Evolutionary conservation across 352 stramenopile species (phyloP).

Genomic region (Pythium graminicola): DNA sequence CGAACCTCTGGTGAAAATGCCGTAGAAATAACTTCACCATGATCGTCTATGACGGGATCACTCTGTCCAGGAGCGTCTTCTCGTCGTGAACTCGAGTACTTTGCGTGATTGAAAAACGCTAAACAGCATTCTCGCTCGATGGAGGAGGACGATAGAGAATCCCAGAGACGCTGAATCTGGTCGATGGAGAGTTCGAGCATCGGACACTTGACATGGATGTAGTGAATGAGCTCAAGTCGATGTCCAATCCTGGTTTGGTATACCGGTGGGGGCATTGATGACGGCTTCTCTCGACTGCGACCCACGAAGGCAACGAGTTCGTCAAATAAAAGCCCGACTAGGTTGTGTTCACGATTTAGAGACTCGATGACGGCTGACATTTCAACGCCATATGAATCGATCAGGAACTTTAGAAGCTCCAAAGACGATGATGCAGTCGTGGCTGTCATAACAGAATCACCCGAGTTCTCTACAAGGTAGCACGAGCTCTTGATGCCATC

Average conservation of each 20-base stretch:
- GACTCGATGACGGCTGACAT: constrained; percentile 62
- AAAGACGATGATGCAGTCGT: constrained; percentile 58
- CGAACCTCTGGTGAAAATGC: constrained; percentile 76
- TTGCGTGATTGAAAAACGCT: constrained; percentile 83
- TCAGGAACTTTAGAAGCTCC: constrained; percentile 82
- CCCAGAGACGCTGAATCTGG: constrained; percentile 74
- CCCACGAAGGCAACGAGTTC: constrained; percentile 76
- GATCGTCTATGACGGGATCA: constrained; percentile 8
- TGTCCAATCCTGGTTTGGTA: constrained; percentile 77
- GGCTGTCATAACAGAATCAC: constrained; percentile 24
- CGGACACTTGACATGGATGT: constrained; percentile 74
- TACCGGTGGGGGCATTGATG: constrained; percentile 10
- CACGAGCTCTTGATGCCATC: constrained; percentile 73
- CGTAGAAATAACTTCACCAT: constrained; percentile 47
- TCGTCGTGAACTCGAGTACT: constrained; percentile 7
- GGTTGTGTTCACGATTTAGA: constrained; percentile 59
- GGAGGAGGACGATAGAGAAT: constrained; percentile 60
- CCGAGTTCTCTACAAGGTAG: constrained; percentile 27
- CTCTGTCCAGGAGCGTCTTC: constrained; percentile 2
- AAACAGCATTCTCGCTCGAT: constrained; percentile 75
- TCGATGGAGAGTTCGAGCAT: constrained; percentile 67
- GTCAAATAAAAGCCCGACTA: constrained; percentile 77
- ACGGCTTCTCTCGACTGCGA: constrained; percentile 42
- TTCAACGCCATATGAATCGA: constrained; percentile 75
- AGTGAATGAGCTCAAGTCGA: constrained; percentile 82